phyloP scores from a whole-genome alignment of 441 rosid species.

The Gossypium aridum region DNA sequence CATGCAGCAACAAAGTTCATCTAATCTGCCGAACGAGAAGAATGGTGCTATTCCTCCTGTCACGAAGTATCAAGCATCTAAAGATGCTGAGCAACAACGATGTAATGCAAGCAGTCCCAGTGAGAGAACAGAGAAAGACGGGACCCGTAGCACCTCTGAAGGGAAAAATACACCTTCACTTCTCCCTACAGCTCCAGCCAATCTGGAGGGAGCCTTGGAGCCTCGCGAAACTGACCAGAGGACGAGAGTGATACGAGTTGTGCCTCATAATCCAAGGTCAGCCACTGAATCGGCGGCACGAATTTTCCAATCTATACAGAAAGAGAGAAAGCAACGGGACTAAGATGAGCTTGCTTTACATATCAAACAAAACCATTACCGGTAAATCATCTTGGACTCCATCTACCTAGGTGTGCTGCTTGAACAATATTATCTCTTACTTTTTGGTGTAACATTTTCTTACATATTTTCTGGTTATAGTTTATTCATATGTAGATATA shows the following conservation, averaged over 20 bases:
- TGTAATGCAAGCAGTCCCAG: constrained; percentile 53
- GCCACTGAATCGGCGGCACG: constrained; percentile 83
- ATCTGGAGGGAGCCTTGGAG: constrained; percentile 16
- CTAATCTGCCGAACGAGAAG: constrained; percentile 25
- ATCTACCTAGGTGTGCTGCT: background rate
- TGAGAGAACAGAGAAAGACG: constrained; percentile 20
- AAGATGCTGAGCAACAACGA: constrained; percentile 42
- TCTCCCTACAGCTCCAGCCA: constrained; percentile 21
- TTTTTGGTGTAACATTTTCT: background rate
- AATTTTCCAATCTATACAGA: constrained; percentile 78
- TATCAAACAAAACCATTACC: background rate
- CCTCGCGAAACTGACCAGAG: constrained; percentile 24
- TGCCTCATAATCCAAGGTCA: constrained; percentile 69
- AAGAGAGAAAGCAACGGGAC: constrained; percentile 56
- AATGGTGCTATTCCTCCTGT: constrained; percentile 20
- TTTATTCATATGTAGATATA: background rate
- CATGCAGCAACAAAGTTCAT: constrained; percentile 39
- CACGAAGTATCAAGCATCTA: constrained; percentile 23
- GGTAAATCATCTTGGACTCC: background rate
- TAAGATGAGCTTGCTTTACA: constrained; percentile 18
- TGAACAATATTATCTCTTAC: background rate
- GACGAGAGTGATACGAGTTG: constrained; percentile 63
- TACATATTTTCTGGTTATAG: background rate
- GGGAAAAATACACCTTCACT: constrained; percentile 24
- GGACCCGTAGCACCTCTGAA: constrained; percentile 13